Evolutionary conservation across 805 yeast species (phyloP), one percentile per base, ranked within the genome.

Genomic region (Saturnispora dispora): DNA sequence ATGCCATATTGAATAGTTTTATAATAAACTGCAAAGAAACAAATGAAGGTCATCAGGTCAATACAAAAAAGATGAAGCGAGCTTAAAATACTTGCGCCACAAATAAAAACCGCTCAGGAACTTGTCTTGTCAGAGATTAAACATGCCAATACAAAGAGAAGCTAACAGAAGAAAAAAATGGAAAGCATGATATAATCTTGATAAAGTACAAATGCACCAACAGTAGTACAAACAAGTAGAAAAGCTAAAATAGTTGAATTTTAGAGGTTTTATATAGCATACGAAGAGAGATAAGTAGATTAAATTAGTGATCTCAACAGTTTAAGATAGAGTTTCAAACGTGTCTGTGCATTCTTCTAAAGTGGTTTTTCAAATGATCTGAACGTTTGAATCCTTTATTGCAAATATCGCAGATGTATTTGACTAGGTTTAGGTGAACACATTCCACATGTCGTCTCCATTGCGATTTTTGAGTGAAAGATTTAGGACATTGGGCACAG

Each of bases 341-440:
- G 7, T 30, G 23, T 6, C 48, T 52, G 49, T 64, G 68, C 57
- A 63, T 58, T 55, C 68, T 77, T 59, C 77, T 77, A 55, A 79
- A 67, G 62, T 83, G 88, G 61, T 81, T 86, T 45, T 78, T 76
- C 58, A 82, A 70, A 58, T 83, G 84, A 60, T 83, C 89, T 13
- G 82, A 75, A 51, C 89, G 66, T 53, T 85, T 78, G 58, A 83
- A 83, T 57, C 76, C 77, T 62, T 81, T 82, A 42, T 70, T 71
- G 60, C 89, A 83, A 45, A 70, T 65, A 17, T 69, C 60, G 60
- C 88, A 83, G 46, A 73, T 76, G 64, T 75, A 82, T 71, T 57
- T 78, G 76, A 55, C 75, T 66, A 27, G 82, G 23, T 63, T 63
- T 35, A 65, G 74, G 61, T 83, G 89, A 56, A 82, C 80, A 22